Evolutionary conservation across 306 rosid species (phyloP).

Genomic region (Castanea mollissima): DNA sequence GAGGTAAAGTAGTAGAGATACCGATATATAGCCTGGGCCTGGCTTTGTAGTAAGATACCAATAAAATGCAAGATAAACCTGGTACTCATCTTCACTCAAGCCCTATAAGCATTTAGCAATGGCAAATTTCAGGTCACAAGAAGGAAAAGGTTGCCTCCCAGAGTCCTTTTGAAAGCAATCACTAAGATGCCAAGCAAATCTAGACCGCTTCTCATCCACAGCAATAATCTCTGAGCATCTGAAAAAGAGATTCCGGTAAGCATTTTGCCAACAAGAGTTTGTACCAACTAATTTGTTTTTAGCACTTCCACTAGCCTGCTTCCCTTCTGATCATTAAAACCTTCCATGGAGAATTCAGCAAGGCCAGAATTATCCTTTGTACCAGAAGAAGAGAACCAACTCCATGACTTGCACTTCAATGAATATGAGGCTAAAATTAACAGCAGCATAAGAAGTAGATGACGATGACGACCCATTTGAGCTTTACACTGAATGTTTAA

Average conservation of each 20-base stretch:
- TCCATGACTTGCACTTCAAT: slow-evolving; percentile 51
- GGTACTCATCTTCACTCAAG: slow-evolving; percentile 56
- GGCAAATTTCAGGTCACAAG: slow-evolving; percentile 46
- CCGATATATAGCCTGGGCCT: slow-evolving; percentile 77
- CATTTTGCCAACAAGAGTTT: slow-evolving; percentile 69
- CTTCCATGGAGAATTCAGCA: slow-evolving; percentile 62
- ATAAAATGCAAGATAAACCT: slow-evolving; percentile 79
- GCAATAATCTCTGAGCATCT: slow-evolving; percentile 74
- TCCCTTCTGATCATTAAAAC: slow-evolving; percentile 52
- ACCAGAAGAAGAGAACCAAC: slow-evolving; percentile 55
- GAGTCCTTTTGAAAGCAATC: slow-evolving; percentile 88
- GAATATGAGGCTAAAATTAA: slow-evolving; percentile 26
- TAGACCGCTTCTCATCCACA: slow-evolving; percentile 58
- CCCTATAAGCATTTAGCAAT: slow-evolving; percentile 46
- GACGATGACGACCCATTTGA: slow-evolving; percentile 32
- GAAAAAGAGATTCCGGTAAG: slow-evolving; percentile 59
- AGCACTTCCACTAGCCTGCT: slow-evolving; percentile 48
- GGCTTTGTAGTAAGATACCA: no score
- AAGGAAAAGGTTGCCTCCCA: slow-evolving; percentile 59
- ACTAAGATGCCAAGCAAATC: slow-evolving; percentile 87
- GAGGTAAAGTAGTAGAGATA: slow-evolving; percentile 9
- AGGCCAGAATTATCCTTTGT: slow-evolving; percentile 3
- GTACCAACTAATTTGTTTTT: slow-evolving; percentile 45
- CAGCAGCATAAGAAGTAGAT: slow-evolving; percentile 20
- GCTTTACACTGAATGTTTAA: background rate